phyloP scores from a whole-genome alignment of 1,139 yeast genomes.

The Candida frijolesensis region DNA sequence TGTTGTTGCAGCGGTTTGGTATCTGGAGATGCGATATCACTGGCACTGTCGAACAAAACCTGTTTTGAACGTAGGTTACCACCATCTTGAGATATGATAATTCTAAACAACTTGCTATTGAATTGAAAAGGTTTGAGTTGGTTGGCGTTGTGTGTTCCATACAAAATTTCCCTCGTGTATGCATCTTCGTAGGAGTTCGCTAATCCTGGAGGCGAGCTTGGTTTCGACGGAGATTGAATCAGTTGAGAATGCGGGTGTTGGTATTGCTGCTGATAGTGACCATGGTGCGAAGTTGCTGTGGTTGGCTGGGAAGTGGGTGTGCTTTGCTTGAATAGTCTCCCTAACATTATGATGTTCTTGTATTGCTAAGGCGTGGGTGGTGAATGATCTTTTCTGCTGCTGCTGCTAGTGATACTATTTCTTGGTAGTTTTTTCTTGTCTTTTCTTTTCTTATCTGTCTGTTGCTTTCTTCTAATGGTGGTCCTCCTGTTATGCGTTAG shows the following conservation, averaged over 20 bases:
- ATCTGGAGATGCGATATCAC: constrained; percentile 17
- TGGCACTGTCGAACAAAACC: constrained; percentile 49
- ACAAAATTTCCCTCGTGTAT: constrained; percentile 44
- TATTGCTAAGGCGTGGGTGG: not conserved
- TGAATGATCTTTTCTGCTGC: not conserved
- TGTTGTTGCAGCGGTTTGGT: not conserved
- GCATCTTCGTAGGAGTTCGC: constrained; percentile 40
- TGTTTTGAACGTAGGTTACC: constrained; percentile 52
- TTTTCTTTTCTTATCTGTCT: no score
- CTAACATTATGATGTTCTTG: constrained; percentile 23
- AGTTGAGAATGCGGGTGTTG: constrained; percentile 18
- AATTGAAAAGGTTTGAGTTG: constrained; percentile 33
- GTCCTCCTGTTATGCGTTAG: no score
- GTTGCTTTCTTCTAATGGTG: no score
- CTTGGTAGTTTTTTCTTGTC: no score
- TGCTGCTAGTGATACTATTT: not conserved
- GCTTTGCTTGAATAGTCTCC: constrained; percentile 30
- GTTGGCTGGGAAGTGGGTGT: constrained; percentile 14
- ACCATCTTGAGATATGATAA: constrained; percentile 55
- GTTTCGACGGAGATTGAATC: constrained; percentile 10
- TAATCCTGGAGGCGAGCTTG: constrained; percentile 14
- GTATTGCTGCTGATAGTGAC: constrained; percentile 14
- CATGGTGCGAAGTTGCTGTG: constrained; percentile 10
- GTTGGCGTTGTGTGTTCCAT: constrained; percentile 39
- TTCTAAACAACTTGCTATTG: constrained; percentile 40